A percentile compares a stretch with the other conserved stretches of the same genome.
phyloP scores from a whole-genome alignment of 306 rosid species.

The Morella rubra region DNA sequence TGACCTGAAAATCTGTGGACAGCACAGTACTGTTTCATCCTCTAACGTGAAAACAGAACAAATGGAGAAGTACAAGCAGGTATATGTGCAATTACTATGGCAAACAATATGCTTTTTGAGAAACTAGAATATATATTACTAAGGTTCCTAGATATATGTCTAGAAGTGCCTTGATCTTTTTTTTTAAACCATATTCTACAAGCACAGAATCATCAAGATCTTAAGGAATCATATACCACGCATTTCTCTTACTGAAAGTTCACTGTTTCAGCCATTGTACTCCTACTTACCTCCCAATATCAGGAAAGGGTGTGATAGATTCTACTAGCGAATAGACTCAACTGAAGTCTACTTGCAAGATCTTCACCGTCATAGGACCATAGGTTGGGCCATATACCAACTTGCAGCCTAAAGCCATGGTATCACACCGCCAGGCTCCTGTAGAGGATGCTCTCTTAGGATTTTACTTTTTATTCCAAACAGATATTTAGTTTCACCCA shows the following conservation, averaged over 20 bases:
- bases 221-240: constrained; percentile 10
- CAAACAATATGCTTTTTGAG: neutral
- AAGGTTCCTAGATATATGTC: neutral
- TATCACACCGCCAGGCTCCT: constrained; percentile 52
- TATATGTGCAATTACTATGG: neutral
- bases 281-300: constrained; percentile 3
- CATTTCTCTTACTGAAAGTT: neutral
- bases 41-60: neutral
- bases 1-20: constrained; percentile 15
- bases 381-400: constrained; percentile 61
- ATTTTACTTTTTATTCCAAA: constrained; percentile 31
- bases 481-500: constrained; percentile 30
- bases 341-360: constrained; percentile 47
- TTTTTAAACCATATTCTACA: neutral
- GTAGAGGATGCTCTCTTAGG: constrained; percentile 33
- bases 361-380: constrained; percentile 32
- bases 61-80: neutral
- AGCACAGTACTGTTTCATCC: neutral
- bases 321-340: constrained; percentile 37
- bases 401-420: constrained; percentile 57
- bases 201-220: constrained; percentile 4
- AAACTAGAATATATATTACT: neutral
- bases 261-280: neutral
- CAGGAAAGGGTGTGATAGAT: constrained; percentile 20
- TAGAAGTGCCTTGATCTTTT: neutral